Base-by-base conservation (phyloP, 495 filamentous ascomycete genomes). In the Tuber microsphaerosporum region DNA sequence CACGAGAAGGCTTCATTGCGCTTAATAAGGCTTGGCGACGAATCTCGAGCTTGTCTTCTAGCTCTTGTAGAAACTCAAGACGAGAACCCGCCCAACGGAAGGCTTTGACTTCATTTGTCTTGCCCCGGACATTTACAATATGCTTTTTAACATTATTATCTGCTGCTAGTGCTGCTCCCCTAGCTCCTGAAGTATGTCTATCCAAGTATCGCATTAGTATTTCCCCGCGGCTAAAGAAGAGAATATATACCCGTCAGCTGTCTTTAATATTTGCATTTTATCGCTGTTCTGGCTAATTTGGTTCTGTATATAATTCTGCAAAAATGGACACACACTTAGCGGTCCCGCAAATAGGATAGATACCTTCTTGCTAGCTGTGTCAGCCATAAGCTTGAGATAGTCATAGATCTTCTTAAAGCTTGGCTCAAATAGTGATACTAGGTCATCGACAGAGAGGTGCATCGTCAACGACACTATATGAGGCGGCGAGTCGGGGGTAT, bases 241-340 rank as follows among this genome's bases (percentile, higher is more conserved):
- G 12, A 26, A 31, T 31, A 31, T 61, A 61, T 61, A 61, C 51
- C 51, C 51, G 26, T 61, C 51, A 31, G 51, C 51, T 61, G 51
- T 61, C n/a, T 61, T 61, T 61, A 61, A 31, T 61, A 61, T 61
- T 61, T 61, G n/a, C n/a, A 61, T 61, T 61, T 61, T 61, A 31
- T 61, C 51, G 12, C 5, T 61, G 12, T 31, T 31, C 12, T 10
- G 26, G 51, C n/a, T 26, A 12, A 61, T 61, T 3, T 61, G n/a
- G 14, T 31, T 26, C 26, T 61, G 51, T 31, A 61, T 61, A 61
- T 61, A 61, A 61, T 61, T 61, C 12, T 61, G 51, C 31, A 61
- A 61, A 61, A 61, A 61, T 31, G 51, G 51, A 31, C 51, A 61
- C n/a, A 61, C 51, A 31, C 51, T 61, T 26, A 61, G n/a, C 26